These are phyloP conservation scores for Lentinula sp. DNA, from an alignment of 768 basidiomycete genomes.

Conservation along the genomic window DNA sequence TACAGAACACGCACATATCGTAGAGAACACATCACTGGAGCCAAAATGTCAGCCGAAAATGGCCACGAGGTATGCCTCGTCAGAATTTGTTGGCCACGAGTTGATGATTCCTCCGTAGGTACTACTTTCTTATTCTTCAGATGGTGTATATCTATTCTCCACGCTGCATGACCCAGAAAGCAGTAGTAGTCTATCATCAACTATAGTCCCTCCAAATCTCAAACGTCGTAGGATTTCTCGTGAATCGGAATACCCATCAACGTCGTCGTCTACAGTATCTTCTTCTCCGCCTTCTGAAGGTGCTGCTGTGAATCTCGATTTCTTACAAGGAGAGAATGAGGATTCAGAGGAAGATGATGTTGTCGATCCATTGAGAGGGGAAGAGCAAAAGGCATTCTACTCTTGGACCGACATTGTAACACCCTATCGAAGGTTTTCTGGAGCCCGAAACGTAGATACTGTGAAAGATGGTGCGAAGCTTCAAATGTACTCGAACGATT, in stretches of 20 bases:
- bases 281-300: slow-evolving; percentile 2
- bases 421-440: slow-evolving; percentile 59
- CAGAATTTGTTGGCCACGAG: not conserved
- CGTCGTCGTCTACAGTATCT: not conserved
- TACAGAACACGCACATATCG: slow-evolving; percentile 20
- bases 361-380: slow-evolving; percentile 19
- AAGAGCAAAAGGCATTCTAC: slow-evolving; percentile 18
- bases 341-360: slow-evolving; percentile 28
- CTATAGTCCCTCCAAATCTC: slow-evolving; percentile 23
- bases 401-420: slow-evolving; percentile 46
- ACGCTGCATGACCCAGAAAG: slow-evolving; percentile 53
- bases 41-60: slow-evolving; percentile 62
- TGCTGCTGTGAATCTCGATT: slow-evolving; percentile 21
- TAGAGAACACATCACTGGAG: slow-evolving; percentile 68
- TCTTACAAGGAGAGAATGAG: slow-evolving; percentile 23
- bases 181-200: slow-evolving; percentile 16
- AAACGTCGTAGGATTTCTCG: slow-evolving; percentile 15
- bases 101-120: slow-evolving; percentile 35
- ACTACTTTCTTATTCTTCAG: slow-evolving; percentile 54
- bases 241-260: slow-evolving; percentile 13
- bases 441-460: slow-evolving; percentile 75
- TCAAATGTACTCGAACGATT: not conserved
- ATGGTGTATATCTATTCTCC: slow-evolving; percentile 70
- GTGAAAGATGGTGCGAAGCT: slow-evolving; percentile 72
- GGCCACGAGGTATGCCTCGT: slow-evolving; percentile 59